phyloP scores from a whole-genome alignment of 345 rosid genomes.

The Corymbia maculata region DNA sequence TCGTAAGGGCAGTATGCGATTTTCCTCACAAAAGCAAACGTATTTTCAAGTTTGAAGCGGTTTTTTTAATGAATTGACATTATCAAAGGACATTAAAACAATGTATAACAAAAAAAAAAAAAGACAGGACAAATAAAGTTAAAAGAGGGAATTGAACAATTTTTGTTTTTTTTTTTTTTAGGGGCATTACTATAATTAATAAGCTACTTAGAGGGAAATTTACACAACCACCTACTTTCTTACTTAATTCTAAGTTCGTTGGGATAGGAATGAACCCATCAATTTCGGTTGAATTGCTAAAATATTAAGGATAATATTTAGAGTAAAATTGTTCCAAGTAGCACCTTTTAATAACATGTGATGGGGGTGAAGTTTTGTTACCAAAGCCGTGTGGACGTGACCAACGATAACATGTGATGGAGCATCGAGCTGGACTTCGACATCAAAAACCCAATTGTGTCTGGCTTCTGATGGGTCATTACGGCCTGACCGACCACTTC shows the following conservation, averaged over 20 bases:
- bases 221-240: too few relatives aligned
- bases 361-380: not conserved
- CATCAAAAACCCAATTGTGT: not conserved
- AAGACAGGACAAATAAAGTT: not conserved
- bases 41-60: not conserved
- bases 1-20: not conserved
- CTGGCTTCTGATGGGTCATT: not conserved
- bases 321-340: too few relatives aligned
- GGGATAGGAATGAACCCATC: too few relatives aligned
- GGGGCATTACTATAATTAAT: not conserved
- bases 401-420: not conserved
- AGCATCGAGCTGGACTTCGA: not conserved
- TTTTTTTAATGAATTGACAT: not conserved
- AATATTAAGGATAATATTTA: too few relatives aligned
- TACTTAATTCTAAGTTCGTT: too few relatives aligned
- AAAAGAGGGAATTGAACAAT: not conserved
- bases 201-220: not conserved
- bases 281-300: too few relatives aligned
- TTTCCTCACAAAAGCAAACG: not conserved
- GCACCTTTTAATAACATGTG: not conserved
- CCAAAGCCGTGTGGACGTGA: fast-evolving
- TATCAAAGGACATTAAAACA: not conserved
- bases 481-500: not conserved
- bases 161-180: not conserved
- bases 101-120: not conserved